phyloP scores from a whole-genome alignment of 768 basidiomycete genomes.

The Trametes gibbosa region DNA sequence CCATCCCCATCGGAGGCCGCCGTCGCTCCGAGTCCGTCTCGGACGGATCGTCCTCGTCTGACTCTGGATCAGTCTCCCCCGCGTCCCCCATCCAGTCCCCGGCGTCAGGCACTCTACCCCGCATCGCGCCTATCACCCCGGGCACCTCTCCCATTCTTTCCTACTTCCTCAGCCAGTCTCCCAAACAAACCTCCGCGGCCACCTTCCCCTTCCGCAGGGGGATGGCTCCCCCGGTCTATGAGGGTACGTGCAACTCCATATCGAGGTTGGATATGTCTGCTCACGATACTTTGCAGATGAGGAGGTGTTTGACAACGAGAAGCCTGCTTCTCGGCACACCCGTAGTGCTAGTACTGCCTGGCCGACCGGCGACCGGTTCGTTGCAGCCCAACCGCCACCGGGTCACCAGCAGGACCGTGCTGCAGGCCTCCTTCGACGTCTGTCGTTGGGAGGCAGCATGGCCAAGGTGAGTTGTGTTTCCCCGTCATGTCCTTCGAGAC shows the following conservation, averaged over 20 bases:
- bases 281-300: constrained; percentile 7
- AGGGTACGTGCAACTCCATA: constrained; percentile 48
- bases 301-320: constrained; percentile 20
- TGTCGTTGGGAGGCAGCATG: constrained; percentile 65
- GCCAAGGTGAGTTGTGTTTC: constrained; percentile 49
- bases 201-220: constrained; percentile 63
- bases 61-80: constrained; percentile 41
- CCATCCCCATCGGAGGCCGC: constrained; percentile 60
- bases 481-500: background rate
- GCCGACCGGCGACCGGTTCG: constrained; percentile 48
- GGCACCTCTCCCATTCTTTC: constrained; percentile 69
- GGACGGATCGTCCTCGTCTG: constrained; percentile 17
- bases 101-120: constrained; percentile 40
- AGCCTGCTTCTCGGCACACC: constrained; percentile 9
- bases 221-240: constrained; percentile 53
- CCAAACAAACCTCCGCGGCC: constrained; percentile 41
- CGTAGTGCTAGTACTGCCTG: constrained; percentile 61
- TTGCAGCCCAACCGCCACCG: constrained; percentile 41
- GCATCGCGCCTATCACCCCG: constrained; percentile 49
- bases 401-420: constrained; percentile 58
- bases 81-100: constrained; percentile 51
- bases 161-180: constrained; percentile 59
- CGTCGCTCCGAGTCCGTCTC: constrained; percentile 63
- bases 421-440: constrained; percentile 66
- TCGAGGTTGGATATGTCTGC: background rate